Evolutionary conservation across 139 green algal species (phyloP).

Genomic region (Pycnococcus provasolii): DNA sequence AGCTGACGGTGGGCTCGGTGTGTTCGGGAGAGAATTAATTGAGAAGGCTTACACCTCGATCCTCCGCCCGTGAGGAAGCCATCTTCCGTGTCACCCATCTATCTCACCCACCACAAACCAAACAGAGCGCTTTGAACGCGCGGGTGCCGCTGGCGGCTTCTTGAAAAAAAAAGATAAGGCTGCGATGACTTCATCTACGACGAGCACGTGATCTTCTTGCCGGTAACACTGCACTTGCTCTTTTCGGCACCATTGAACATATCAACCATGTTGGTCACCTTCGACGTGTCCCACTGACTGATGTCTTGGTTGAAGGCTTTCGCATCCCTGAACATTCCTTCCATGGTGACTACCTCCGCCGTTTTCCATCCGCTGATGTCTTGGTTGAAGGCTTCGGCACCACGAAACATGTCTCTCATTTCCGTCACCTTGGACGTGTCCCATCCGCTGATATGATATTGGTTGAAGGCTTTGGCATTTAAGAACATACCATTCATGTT

Average conservation of each 20-base stretch:
- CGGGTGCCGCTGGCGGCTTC: too few species aligned
- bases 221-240: neutral
- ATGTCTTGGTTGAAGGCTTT: neutral
- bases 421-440: neutral
- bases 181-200: too few species aligned
- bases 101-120: too few species aligned
- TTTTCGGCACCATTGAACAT: constrained; percentile 18
- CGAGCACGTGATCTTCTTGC: neutral
- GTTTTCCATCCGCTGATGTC: constrained; percentile 4
- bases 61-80: too few species aligned
- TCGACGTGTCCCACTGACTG: neutral
- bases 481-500: neutral
- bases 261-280: neutral
- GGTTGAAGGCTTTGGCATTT: neutral
- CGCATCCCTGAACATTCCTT: neutral
- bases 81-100: too few species aligned
- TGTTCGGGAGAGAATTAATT: too few species aligned
- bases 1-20: too few species aligned
- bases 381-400: neutral
- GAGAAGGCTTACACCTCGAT: too few species aligned
- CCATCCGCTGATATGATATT: neutral
- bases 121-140: too few species aligned
- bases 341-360: constrained; percentile 3
- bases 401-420: neutral
- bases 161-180: too few species aligned